Conservation (phyloP, 2,329 filamentous ascomycete species). For the Stagonosporopsis chrysanthemi region DNA sequence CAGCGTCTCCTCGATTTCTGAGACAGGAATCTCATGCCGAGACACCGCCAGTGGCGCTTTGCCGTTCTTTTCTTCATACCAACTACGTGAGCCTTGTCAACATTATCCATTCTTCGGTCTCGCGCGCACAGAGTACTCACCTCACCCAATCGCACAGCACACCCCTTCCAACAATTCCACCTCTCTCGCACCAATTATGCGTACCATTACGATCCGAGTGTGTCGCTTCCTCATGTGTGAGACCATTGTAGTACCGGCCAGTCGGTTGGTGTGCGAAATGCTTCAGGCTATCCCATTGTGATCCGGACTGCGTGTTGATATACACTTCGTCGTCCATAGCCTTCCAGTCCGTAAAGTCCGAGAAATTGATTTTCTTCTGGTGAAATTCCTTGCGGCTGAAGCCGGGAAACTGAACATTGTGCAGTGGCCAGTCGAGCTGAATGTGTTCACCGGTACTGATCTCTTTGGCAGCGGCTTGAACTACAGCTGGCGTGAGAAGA, state of each 20-base stretch:
- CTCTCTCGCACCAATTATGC: conserved; percentile 48
- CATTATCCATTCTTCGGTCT: neutral
- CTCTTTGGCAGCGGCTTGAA: conserved; percentile 58
- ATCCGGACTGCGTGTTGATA: conserved; percentile 45
- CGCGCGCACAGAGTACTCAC: conserved; percentile 4
- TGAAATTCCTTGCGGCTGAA: conserved; percentile 60
- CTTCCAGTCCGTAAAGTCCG: conserved; percentile 37
- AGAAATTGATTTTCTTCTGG: conserved; percentile 59
- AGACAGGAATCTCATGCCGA: conserved; percentile 41
- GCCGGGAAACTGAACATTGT: conserved; percentile 63
- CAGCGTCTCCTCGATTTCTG: conserved; percentile 40
- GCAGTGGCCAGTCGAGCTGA: conserved; percentile 63
- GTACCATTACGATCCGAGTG: conserved; percentile 40
- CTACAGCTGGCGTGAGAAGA: conserved; percentile 60
- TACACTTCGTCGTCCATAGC: conserved; percentile 44
- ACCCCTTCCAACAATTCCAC: conserved; percentile 46
- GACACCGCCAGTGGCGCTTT: conserved; percentile 36
- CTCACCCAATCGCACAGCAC: conserved; percentile 45
- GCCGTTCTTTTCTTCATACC: conserved; percentile 43
- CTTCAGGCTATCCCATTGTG: conserved; percentile 48
- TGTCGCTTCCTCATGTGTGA: conserved; percentile 39
- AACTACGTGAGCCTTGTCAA: neutral
- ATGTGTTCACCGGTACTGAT: conserved; percentile 62
- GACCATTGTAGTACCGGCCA: conserved; percentile 40
- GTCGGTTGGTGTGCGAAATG: conserved; percentile 46